phyloP scores from a whole-genome alignment of 2,329 filamentous ascomycete genomes.

The Aspergillus amoenus region DNA sequence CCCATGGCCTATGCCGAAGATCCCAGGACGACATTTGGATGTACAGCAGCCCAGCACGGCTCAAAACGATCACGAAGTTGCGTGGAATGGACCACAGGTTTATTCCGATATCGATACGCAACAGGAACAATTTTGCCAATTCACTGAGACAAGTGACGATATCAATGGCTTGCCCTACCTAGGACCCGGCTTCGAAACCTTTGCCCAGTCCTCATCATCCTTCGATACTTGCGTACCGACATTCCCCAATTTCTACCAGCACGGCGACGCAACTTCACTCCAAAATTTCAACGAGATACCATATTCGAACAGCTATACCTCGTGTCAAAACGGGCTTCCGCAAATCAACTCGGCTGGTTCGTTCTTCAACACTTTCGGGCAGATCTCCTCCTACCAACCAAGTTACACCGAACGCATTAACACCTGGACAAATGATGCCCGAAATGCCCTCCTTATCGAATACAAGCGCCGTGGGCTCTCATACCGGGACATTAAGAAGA shows the following conservation, averaged over 20 bases:
- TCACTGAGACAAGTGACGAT: background rate
- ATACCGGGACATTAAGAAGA: constrained; percentile 49
- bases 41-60: background rate
- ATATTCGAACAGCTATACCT: background rate
- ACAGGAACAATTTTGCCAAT: constrained; percentile 2
- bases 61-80: background rate
- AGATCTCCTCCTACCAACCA: background rate
- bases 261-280: background rate
- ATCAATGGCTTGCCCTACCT: constrained; percentile 6
- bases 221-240: background rate
- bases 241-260: background rate
- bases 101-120: background rate
- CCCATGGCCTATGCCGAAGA: constrained; percentile 8
- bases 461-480: constrained; percentile 44
- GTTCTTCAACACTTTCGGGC: background rate
- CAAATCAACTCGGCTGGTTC: background rate
- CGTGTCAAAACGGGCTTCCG: background rate
- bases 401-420: constrained; percentile 6
- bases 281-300: background rate
- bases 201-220: constrained; percentile 3
- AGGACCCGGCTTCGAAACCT: background rate
- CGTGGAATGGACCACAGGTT: constrained; percentile 2
- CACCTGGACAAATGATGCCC: constrained; percentile 22
- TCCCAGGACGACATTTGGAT: constrained; percentile 1
- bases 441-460: constrained; percentile 42